phyloP scores from a whole-genome alignment of 768 basidiomycete genomes.

The Phylloporus sp. region DNA sequence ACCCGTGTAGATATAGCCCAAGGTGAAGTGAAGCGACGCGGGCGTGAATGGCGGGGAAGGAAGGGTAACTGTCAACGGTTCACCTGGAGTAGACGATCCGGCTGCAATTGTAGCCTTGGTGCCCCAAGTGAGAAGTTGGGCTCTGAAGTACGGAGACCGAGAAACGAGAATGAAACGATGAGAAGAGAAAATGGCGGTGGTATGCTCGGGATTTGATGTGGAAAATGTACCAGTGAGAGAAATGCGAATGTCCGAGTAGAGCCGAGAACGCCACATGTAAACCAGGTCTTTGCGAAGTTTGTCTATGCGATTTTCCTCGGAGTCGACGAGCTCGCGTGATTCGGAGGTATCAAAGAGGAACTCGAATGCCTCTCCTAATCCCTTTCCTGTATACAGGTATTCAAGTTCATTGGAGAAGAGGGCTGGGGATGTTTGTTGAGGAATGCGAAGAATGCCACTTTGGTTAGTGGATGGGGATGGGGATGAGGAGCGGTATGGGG shows the following conservation, averaged over 20 bases:
- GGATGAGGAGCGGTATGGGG: conserved; percentile 43
- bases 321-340: conserved; percentile 41
- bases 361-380: conserved; percentile 83
- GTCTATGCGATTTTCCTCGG: conserved; percentile 61
- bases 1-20: conserved; percentile 94
- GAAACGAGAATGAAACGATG: conserved; percentile 93
- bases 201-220: conserved; percentile 57
- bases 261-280: conserved; percentile 93
- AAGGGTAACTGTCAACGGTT: conserved; percentile 61
- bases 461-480: conserved; percentile 43
- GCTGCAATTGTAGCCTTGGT: conserved; percentile 33
- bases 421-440: conserved; percentile 66
- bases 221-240: conserved; percentile 69
- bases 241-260: conserved; percentile 90
- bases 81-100: conserved; percentile 27
- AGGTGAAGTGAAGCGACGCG: conserved; percentile 87
- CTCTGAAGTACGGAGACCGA: conserved; percentile 83
- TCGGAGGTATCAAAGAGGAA: conserved; percentile 71
- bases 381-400: conserved; percentile 91
- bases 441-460: conserved; percentile 53
- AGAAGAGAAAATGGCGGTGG: conserved; percentile 83
- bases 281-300: conserved; percentile 91
- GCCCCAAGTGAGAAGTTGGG: conserved; percentile 69
- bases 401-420: conserved; percentile 90
- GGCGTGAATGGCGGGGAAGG: conserved; percentile 95